Base-by-base conservation (phyloP, 371 early-diverging fungal genomes). In the Dipsacomyces acuminosporus region DNA sequence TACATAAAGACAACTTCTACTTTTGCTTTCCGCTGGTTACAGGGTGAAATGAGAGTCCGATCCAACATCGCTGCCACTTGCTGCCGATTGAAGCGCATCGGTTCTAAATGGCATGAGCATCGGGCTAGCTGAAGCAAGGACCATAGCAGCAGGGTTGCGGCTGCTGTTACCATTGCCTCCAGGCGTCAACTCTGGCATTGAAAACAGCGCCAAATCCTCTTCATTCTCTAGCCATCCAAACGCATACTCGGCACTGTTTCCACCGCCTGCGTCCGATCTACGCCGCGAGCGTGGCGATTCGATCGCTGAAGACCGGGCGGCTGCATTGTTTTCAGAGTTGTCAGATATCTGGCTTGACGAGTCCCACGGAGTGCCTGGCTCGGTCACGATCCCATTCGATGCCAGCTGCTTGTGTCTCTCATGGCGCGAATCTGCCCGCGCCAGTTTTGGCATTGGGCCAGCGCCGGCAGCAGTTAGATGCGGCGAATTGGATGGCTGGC, bases 161-260 rank as follows among this genome's bases (percentile, higher is more conserved):
- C 40, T 46, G 61, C 23, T 44, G 45, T 14, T 41, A 22, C 14
- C n/a, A 14, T 34, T 34, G 18, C 49, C 41, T 2, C 36, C 48
- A 20, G 48, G 17, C n/a, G 40, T 24, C 21, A 67, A 40, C 35
- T 48, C 54, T 0, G 70, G 64, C 48, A 65, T 64, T 6, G 70
- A 51, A 59, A 70, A 70, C 40, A 70, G 43, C 19, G 51, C 44
- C 49, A 70, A 36, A 24, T 70, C 70, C 25, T 64, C 64, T 11
- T 56, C 66, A 50, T 66, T 66, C 42, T 70, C 70, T 19, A 70
- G 53, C 70, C 70, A 70, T 8, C 50, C 70, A 36, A 70, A 70
- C 23, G 61, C 61, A 33, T 70, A 70, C 1, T 42, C 65, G 19
- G 49, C n/a, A 3, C 58, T 60, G 41, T 52, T 54, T 1, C 25